phyloP scores from a whole-genome alignment of 257 asterid genomes.

The Salvia hispanica region DNA sequence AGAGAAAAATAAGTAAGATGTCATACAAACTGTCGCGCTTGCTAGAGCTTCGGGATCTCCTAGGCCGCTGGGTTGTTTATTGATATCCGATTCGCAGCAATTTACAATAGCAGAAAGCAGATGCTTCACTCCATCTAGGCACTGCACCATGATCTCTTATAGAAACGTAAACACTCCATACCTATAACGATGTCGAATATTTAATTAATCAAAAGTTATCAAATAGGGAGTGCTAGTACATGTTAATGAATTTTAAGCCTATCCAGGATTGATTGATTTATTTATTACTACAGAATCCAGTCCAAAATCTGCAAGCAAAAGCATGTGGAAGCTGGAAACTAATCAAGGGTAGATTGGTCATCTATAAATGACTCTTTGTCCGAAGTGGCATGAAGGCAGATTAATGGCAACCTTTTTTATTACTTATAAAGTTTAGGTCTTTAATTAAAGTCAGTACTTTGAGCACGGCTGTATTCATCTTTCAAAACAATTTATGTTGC shows the following conservation, averaged over 20 bases:
- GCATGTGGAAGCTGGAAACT: slow-evolving; percentile 13
- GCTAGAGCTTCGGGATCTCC: slow-evolving; percentile 71
- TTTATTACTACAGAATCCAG: neutral
- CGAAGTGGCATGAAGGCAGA: neutral
- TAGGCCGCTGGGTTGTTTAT: slow-evolving; percentile 58
- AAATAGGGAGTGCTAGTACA: neutral
- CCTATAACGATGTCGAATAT: slow-evolving; percentile 37
- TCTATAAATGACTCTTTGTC: neutral
- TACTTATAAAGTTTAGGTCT: neutral
- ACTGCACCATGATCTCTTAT: slow-evolving; percentile 61
- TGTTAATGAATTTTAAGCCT: slow-evolving; percentile 5
- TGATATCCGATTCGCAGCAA: slow-evolving; percentile 63
- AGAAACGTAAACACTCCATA: slow-evolving; percentile 44
- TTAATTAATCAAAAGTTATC: slow-evolving; percentile 8
- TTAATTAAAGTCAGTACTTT: neutral
- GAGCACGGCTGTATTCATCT: too few relatives aligned
- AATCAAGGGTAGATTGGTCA: neutral
- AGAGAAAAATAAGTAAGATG: slow-evolving; percentile 20
- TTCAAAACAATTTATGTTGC: neutral
- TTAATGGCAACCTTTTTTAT: too few relatives aligned
- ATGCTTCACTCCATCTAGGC: slow-evolving; percentile 59
- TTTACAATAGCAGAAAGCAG: slow-evolving; percentile 49
- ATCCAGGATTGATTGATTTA: neutral
- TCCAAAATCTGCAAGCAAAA: neutral
- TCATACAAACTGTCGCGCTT: slow-evolving; percentile 60